Conservation (phyloP, 441 rosid genomes). For the Kokia cookei region DNA sequence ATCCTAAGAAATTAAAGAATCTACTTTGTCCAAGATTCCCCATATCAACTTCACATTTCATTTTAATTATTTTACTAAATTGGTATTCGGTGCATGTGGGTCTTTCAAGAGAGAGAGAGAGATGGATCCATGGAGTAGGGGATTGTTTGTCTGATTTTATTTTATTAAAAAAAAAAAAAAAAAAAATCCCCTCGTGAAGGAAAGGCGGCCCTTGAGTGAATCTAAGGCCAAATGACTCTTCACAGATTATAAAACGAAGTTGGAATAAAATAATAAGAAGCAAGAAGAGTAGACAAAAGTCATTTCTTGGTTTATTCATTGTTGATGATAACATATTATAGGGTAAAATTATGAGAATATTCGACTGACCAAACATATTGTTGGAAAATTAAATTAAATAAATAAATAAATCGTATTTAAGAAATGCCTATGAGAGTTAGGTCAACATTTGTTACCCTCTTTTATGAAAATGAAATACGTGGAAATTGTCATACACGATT, state of each 20-base stretch:
- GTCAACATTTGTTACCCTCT: not conserved
- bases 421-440: not conserved
- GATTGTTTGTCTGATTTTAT: not conserved
- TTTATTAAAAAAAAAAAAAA: not conserved
- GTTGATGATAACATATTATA: not conserved
- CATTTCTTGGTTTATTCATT: slow-evolving; percentile 12
- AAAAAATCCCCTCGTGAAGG: too few species aligned
- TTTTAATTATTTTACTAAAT: not conserved
- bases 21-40: slow-evolving; percentile 22
- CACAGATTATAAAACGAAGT: not conserved
- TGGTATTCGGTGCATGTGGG: not conserved
- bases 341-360: slow-evolving; percentile 19
- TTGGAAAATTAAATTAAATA: not conserved
- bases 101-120: slow-evolving; percentile 1
- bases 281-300: not conserved
- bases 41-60: not conserved
- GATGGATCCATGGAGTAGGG: not conserved
- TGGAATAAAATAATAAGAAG: not conserved
- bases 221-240: slow-evolving; percentile 32
- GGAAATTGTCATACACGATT: not conserved
- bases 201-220: slow-evolving; percentile 18
- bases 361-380: slow-evolving; percentile 12
- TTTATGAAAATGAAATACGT: too few species aligned
- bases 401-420: not conserved
- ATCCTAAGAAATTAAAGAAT: slow-evolving; percentile 23